A percentile compares a stretch with the other conserved stretches of the same genome.
Evolutionary conservation across 345 rosid genomes (phyloP).

Genomic region (Melastoma malabathricum): DNA sequence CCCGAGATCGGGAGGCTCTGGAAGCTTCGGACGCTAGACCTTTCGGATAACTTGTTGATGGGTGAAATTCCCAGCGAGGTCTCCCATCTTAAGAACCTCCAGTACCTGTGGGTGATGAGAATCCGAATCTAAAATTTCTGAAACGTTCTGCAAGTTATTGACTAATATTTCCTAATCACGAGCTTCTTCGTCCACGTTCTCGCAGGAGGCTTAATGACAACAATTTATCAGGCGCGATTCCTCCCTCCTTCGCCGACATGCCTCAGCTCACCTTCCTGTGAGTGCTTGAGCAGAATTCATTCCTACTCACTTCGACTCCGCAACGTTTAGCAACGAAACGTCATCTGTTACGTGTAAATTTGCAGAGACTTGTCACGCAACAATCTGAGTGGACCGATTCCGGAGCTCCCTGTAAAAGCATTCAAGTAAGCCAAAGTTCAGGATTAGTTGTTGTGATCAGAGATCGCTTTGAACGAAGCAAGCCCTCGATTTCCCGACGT

Average conservation of each 20-base stretch:
- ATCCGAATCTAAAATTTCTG: no score
- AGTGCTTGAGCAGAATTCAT: slow-evolving; percentile 9
- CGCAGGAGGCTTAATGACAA: slow-evolving; percentile 75
- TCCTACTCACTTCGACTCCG: no score
- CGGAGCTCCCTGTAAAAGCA: no score
- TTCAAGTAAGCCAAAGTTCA: no score
- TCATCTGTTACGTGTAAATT: slow-evolving; percentile 1
- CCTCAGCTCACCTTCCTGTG: slow-evolving; percentile 75
- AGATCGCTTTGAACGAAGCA: no score
- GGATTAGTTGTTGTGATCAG: not conserved
- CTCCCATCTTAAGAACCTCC: slow-evolving; percentile 40
- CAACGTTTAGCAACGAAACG: not conserved
- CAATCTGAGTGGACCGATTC: slow-evolving; percentile 22
- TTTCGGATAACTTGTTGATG: slow-evolving; percentile 55
- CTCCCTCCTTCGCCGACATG: slow-evolving; percentile 61
- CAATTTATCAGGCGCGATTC: slow-evolving; percentile 58
- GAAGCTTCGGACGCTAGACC: slow-evolving; percentile 67
- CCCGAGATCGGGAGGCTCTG: no score
- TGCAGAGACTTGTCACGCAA: slow-evolving; percentile 29
- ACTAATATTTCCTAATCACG: no score
- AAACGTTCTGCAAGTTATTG: no score
- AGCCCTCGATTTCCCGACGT: not conserved
- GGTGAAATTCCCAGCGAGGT: slow-evolving; percentile 56
- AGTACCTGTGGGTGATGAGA: slow-evolving; percentile 48
- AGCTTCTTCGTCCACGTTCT: no score